Evolutionary conservation across 495 filamentous ascomycete species (phyloP).

Genomic region (Cairneyella variabilis): DNA sequence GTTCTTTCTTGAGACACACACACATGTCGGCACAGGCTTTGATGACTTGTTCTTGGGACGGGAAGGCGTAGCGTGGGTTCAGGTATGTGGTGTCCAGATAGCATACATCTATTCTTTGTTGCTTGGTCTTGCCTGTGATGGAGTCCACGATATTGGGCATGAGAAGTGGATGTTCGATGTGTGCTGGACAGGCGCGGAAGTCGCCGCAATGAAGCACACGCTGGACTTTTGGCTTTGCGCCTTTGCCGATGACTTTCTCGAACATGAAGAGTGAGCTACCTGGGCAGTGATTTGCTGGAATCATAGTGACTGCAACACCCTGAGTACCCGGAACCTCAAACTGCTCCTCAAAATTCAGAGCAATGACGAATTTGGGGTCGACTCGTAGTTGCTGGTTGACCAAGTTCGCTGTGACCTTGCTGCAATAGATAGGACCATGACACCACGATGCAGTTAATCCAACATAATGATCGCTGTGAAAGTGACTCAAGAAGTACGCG

Average conservation of each 20-base stretch:
- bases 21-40: constrained; percentile 87
- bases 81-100: constrained; percentile 98
- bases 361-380: constrained; percentile 78
- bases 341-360: constrained; percentile 81
- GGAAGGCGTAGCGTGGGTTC: constrained; percentile 93
- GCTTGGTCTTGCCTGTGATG: constrained; percentile 61
- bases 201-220: constrained; percentile 93
- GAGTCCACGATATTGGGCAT: constrained; percentile 67
- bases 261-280: constrained; percentile 93
- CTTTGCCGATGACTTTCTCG: constrained; percentile 65
- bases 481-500: constrained; percentile 97
- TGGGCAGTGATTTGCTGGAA: constrained; percentile 96
- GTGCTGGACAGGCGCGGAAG: constrained; percentile 85
- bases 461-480: constrained; percentile 96
- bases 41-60: constrained; percentile 81
- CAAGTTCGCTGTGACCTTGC: constrained; percentile 83
- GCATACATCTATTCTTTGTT: constrained; percentile 88
- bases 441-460: constrained; percentile 84
- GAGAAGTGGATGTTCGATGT: constrained; percentile 78
- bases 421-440: constrained; percentile 96
- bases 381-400: constrained; percentile 83
- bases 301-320: constrained; percentile 85
- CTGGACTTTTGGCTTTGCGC: constrained; percentile 56
- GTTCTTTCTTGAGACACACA: constrained; percentile 58
- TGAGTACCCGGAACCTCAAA: constrained; percentile 74